Percentiles rank a stretch among this genome's conserved stretches.
These are phyloP conservation scores for Boletus vermiculosoides DNA, from an alignment of 768 basidiomycete genomes.

Conservation along the genomic window DNA sequence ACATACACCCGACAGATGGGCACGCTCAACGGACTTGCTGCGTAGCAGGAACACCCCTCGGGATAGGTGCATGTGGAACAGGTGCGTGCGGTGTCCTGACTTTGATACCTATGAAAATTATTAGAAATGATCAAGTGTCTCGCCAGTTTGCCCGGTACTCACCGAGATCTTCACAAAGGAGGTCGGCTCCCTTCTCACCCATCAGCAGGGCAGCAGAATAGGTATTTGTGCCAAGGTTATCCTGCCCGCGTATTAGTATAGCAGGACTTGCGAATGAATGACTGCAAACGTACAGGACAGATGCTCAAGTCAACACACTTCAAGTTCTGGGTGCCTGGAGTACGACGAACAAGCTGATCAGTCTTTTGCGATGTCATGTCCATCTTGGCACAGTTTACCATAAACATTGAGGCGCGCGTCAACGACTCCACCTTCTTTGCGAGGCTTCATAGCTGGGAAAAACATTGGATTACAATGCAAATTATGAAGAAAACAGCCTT, in stretches of 20 bases:
- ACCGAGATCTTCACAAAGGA: slow-evolving; percentile 66
- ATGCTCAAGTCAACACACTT: slow-evolving; percentile 69
- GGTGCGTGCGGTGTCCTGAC: slow-evolving; percentile 62
- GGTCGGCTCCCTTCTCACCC: slow-evolving; percentile 65
- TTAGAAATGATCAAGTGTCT: slow-evolving; percentile 6
- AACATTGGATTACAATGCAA: background rate
- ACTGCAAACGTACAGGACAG: slow-evolving; percentile 53
- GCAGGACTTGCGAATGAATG: background rate
- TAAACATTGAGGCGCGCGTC: slow-evolving; percentile 62
- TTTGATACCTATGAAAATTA: slow-evolving; percentile 48
- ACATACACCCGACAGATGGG: background rate
- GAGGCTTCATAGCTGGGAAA: slow-evolving; percentile 55
- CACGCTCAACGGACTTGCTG: slow-evolving; percentile 30
- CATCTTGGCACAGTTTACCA: slow-evolving; percentile 23
- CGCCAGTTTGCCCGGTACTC: slow-evolving; percentile 11
- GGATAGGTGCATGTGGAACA: slow-evolving; percentile 65
- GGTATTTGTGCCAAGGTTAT: slow-evolving; percentile 71
- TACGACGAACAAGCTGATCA: background rate
- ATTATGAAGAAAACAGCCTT: background rate
- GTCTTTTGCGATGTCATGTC: slow-evolving; percentile 12
- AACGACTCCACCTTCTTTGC: slow-evolving; percentile 64
- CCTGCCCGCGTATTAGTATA: slow-evolving; percentile 36
- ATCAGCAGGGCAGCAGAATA: slow-evolving; percentile 69
- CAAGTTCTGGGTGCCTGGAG: slow-evolving; percentile 55
- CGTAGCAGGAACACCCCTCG: slow-evolving; percentile 49